Evolutionary conservation across 805 yeast species (phyloP), one percentile per base, ranked within the genome.

Genomic region (Kluyveromyces starmeri): DNA sequence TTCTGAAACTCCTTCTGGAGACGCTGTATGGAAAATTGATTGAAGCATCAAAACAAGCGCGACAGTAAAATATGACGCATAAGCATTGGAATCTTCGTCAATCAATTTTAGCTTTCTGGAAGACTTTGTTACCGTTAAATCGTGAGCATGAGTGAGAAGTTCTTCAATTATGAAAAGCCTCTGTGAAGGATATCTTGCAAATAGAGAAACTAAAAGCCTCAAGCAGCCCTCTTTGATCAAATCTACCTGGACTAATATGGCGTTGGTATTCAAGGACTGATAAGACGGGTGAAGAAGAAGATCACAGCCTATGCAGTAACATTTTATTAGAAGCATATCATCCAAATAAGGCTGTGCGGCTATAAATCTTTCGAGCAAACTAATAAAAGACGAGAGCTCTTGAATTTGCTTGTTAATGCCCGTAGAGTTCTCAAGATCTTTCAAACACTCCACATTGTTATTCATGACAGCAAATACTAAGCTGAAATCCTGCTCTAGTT

Each of bases 101-200:
- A 53, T 25, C 32, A 41, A 43, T 14, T 46, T 43, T 18, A 58
- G 33, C 24, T 42, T 51, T 34, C 42, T 50, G 12, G 46, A 51
- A 0, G 53, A 27, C 43, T 71, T 75, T 19, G 63, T 62, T 0
- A 59, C 54, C 0, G 82, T 71, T 3, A 77, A 45, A 15, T 60
- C 64, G 30, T 70, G 73, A 35, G 76, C 56, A 36, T 68, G 70
- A 2, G 67, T 55, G 9, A 79, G 45, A 2, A 81, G 45, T 49
- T 84, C 92, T 35, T 70, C 70, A 6, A 83, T 45, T 4, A 84
- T 65, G 47, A 77, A 79, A 1, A 57, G 55, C 36, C 82, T 58
- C 46, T 84, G 94, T 26, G 66, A 69, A 1, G 61, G 55, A 32
- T 64, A 50, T 13, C 47, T 51, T 22, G 49, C 46, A 47, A 71